Evolutionary conservation across 75 land plant species (phyloP).

Genomic region (Picea glauca): DNA sequence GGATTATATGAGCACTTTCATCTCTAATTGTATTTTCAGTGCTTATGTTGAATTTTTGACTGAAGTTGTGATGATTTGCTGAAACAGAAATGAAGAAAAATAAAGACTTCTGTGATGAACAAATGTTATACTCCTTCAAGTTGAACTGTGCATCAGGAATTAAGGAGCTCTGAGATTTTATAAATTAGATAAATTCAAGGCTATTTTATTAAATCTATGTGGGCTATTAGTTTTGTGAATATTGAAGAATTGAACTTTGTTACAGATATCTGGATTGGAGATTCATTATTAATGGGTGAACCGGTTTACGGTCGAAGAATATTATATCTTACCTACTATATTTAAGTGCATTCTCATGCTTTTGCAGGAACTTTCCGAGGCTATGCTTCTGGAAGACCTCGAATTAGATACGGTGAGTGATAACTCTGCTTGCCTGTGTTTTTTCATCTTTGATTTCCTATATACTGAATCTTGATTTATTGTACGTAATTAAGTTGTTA

Average conservation of each 20-base stretch:
- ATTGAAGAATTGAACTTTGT: not conserved
- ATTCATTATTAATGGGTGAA: not conserved
- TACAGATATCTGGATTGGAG: not conserved
- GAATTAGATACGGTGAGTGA: slow-evolving; percentile 67
- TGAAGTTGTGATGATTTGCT: not conserved
- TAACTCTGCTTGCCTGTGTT: not conserved
- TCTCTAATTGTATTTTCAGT: no score
- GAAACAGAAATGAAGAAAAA: not conserved
- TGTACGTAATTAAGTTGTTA: no score
- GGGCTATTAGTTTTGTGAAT: not conserved
- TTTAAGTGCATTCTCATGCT: not conserved
- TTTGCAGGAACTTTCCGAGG: slow-evolving; percentile 88
- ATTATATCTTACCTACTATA: no score
- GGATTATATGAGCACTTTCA: no score
- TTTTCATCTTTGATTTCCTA: not conserved
- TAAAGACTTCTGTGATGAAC: not conserved
- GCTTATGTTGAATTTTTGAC: no score
- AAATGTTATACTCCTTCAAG: not conserved
- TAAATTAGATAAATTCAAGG: not conserved
- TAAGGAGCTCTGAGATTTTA: not conserved
- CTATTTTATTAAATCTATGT: not conserved
- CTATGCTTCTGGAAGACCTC: slow-evolving; percentile 87
- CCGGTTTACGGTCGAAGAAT: not conserved
- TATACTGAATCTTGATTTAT: not conserved
- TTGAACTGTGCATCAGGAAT: not conserved